Base-by-base conservation (phyloP, 2,329 filamentous ascomycete genomes). In the Remersonia thermophila region DNA sequence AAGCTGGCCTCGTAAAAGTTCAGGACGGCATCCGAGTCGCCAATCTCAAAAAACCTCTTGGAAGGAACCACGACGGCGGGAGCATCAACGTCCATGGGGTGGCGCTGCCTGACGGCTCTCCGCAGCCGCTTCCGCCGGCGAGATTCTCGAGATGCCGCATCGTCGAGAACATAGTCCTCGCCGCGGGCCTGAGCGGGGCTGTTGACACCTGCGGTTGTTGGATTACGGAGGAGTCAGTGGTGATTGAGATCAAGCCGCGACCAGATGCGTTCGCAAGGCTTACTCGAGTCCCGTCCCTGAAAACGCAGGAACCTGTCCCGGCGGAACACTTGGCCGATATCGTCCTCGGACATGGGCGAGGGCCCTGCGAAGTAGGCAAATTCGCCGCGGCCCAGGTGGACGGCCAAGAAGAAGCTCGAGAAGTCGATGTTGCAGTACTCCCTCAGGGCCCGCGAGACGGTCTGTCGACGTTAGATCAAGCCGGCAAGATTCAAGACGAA, bases 1-100 rank as follows among this genome's bases (percentile, higher is more conserved):
- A 84, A 75, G 1, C 73, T 61, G 28, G 68, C 63, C 32, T 70
- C 63, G 45, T 81, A 80, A 43, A 78, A 77, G 7, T 62, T 62
- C 58, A 67, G 69, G 2, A 81, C 62, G 2, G 66, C 66, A 2
- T 66, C 55, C 2, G 61, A 53, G 40, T 80, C 66, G 14, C 67
- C 64, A 31, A 81, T 67, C 28, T 57, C 60, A 30, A 80, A 62
- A 1, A 59, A 54, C 31, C 54, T 62, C 36, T 60, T 66, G 0
- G 60, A 51, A 2, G 59, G 52, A 4, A 44, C 42, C 2, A 62
- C 49, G 3, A 60, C 53, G 36, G 61, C 56, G 3, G 61, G 55
- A 2, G 55, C 47, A 11, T 63, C 61, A 8, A 67, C 63, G 18
- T 61, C 58, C 9, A 48, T 38, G 3, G 53, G 47, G 18, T 61